Evolutionary conservation across 2,329 filamentous ascomycete species (phyloP), one percentile per base, ranked within the genome.

Genomic region (Arthrobotrys iridis): DNA sequence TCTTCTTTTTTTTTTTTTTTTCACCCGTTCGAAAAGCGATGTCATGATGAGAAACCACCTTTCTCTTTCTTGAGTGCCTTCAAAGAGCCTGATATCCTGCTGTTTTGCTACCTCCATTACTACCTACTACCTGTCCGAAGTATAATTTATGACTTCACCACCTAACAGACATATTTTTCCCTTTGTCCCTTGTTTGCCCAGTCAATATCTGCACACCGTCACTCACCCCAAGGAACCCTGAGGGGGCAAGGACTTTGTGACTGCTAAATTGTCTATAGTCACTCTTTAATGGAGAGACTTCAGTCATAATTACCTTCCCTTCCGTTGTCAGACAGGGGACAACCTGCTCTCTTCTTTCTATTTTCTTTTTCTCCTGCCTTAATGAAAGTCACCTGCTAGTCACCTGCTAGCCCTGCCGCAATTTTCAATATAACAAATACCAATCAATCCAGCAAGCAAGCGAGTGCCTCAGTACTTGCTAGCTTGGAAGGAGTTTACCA

Each of bases 301-400:
- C 41, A 55, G 50, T 55, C n/a, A 37, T 58, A 28, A n/a, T 3
- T 45, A 37, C 46, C 30, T 45, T 45, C 43, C 68, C 62, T 73
- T 62, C 46, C 20, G 62, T 67, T 74, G 62, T 73, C 60, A 55
- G 15, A 67, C 62, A 67, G 62, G 70, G 70, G 41, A 60, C 55
- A 57, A 22, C 26, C 41, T 45, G 15, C 30, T 59, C 24, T 60
- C 37, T 26, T 57, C 62, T 22, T 52, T 73, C 62, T 52, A 13
- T 62, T 48, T 68, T 52, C 48, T 68, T 11, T 26, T 40, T 45
- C 30, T 26, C 33, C 26, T 41, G 8, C 24, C 55, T 70, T 62
- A 55, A 70, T 62, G 35, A 74, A 66, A 67, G 62, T 67, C 70
- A 67, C 70, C 70, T 74, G 62, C 60, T 66, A 59, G 70, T 60